Evolutionary conservation across 176 grass and related monocot species (phyloP).

Genomic region (Rhynchospora pubera): DNA sequence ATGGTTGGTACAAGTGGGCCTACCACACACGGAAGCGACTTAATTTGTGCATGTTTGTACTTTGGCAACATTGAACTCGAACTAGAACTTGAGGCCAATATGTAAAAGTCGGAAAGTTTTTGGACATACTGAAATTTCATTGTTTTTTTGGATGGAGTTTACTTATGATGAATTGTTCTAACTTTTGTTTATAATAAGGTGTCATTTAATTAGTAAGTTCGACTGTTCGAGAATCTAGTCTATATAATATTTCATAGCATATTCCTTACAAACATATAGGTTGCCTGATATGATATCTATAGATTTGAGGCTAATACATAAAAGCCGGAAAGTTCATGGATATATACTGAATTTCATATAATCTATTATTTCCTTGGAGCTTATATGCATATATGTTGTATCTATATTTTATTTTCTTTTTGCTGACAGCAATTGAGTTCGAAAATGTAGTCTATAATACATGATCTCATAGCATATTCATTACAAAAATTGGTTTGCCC

Average conservation of each 20-base stretch:
- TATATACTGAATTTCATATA: background rate
- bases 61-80: background rate
- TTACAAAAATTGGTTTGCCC: no score
- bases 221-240: background rate
- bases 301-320: background rate
- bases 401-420: background rate
- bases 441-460: background rate
- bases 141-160: background rate
- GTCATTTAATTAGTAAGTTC: background rate
- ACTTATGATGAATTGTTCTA: background rate
- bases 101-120: constrained; percentile 10
- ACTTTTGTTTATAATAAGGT: background rate
- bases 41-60: background rate
- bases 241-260: background rate
- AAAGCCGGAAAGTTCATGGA: background rate
- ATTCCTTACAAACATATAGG: background rate
- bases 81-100: constrained; percentile 11
- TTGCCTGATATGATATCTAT: background rate
- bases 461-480: no score
- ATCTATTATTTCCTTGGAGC: background rate
- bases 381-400: background rate
- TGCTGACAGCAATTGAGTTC: background rate
- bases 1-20: constrained; percentile 17
- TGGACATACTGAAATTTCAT: background rate
- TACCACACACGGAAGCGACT: constrained; percentile 12